A percentile compares a stretch with the other conserved stretches of the same genome.
Evolutionary conservation across 495 filamentous ascomycete genomes (phyloP).

Genomic region (Symbiotaphrina buchneri): DNA sequence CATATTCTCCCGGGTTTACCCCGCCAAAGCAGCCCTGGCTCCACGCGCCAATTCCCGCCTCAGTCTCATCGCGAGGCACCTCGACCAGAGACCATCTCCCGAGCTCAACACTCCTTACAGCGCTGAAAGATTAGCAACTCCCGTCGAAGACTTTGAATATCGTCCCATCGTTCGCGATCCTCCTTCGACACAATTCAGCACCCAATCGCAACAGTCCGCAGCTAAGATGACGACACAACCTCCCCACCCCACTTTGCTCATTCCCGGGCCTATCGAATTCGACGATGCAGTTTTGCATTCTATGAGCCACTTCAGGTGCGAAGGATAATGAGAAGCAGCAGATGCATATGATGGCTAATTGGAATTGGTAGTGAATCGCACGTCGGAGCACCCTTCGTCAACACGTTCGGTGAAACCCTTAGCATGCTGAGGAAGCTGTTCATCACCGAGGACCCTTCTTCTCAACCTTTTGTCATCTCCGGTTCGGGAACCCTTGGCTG

Average conservation of each 20-base stretch:
- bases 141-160: constrained; percentile 31
- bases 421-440: constrained; percentile 80
- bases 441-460: constrained; percentile 55
- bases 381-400: constrained; percentile 70
- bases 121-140: constrained; percentile 24
- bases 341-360: not conserved
- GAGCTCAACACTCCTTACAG: constrained; percentile 46
- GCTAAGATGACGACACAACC: constrained; percentile 58
- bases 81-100: constrained; percentile 37
- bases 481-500: constrained; percentile 92
- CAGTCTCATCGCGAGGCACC: constrained; percentile 56
- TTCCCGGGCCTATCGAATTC: constrained; percentile 95
- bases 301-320: constrained; percentile 89
- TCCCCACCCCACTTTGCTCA: constrained; percentile 63
- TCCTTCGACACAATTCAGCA: constrained; percentile 8
- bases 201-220: constrained; percentile 5
- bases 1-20: not conserved
- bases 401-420: constrained; percentile 74
- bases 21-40: constrained; percentile 3
- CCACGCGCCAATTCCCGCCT: constrained; percentile 7
- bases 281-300: constrained; percentile 90
- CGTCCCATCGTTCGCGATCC: constrained; percentile 11
- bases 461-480: constrained; percentile 81
- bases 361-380: constrained; percentile 61
- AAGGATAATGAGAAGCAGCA: not conserved